Evolutionary conservation across 2,329 filamentous ascomycete genomes (phyloP).

Genomic region (Aspergillus arachidicola): DNA sequence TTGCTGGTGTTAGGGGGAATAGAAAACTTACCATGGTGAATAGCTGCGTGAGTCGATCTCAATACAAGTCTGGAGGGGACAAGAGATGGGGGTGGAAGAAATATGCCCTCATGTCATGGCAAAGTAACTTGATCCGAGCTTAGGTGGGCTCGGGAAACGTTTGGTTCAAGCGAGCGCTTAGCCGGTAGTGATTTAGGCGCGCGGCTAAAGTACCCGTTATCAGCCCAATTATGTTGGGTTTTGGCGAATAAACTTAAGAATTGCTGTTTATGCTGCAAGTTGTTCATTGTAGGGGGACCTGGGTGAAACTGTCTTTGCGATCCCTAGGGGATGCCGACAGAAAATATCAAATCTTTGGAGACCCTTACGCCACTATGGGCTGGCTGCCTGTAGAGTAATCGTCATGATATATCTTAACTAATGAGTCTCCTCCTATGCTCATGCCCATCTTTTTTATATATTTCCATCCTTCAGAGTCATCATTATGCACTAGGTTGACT

Average conservation of each 20-base stretch:
- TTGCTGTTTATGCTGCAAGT: not conserved
- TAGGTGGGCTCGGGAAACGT: slow-evolving; percentile 19
- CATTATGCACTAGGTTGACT: no score
- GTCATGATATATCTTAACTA: not conserved
- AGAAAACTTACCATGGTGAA: slow-evolving; percentile 33
- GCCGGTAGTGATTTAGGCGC: slow-evolving; percentile 20
- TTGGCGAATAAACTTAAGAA: not conserved
- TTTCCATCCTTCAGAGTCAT: not conserved
- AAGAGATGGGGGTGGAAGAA: slow-evolving; percentile 21
- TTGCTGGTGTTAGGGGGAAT: not conserved
- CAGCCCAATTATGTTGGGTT: not conserved
- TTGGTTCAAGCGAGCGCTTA: slow-evolving; percentile 29
- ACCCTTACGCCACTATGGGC: not conserved
- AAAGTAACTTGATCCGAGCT: slow-evolving; percentile 26
- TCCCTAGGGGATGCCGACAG: not conserved
- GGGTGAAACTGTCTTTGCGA: not conserved
- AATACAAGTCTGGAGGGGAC: slow-evolving; percentile 15
- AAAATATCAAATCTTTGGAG: not conserved
- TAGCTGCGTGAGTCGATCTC: slow-evolving; percentile 20
- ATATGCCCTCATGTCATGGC: slow-evolving; percentile 19
- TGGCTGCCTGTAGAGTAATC: not conserved
- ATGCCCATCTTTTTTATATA: not conserved
- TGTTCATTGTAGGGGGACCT: not conserved
- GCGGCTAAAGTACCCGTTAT: slow-evolving; percentile 21
- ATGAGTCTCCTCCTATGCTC: not conserved